phyloP scores from a whole-genome alignment of 2,329 filamentous ascomycete species.

The Periconia digitata region DNA sequence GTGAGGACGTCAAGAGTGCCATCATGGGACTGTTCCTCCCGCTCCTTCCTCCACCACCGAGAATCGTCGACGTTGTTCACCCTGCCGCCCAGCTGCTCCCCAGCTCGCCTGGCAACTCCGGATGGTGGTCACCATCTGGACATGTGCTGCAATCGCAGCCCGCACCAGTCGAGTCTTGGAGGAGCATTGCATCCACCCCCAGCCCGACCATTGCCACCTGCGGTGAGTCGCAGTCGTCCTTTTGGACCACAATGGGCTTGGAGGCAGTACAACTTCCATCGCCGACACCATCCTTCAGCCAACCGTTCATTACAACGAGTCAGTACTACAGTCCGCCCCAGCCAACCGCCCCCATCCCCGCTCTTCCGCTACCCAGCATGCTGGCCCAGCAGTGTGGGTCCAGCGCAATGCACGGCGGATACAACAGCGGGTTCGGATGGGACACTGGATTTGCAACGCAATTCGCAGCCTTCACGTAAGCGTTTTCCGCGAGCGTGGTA shows the following conservation, averaged over 20 bases:
- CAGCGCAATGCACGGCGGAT: constrained; percentile 61
- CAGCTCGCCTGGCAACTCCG: constrained; percentile 72
- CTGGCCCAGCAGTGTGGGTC: constrained; percentile 81
- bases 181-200: constrained; percentile 85
- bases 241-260: constrained; percentile 80
- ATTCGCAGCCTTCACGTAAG: constrained; percentile 79
- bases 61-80: constrained; percentile 85
- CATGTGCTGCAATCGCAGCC: constrained; percentile 64
- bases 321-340: constrained; percentile 80
- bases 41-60: constrained; percentile 82
- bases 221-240: constrained; percentile 68
- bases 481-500: background rate
- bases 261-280: constrained; percentile 72
- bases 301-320: constrained; percentile 71
- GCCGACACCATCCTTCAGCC: constrained; percentile 77
- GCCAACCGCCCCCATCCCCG: constrained; percentile 71
- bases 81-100: constrained; percentile 79
- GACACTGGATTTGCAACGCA: constrained; percentile 77
- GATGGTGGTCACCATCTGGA: constrained; percentile 74
- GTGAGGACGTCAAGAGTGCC: constrained; percentile 87
- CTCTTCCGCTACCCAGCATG: constrained; percentile 83
- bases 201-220: constrained; percentile 69
- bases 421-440: constrained; percentile 76
- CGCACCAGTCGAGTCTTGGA: constrained; percentile 82
- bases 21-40: constrained; percentile 83